Base-by-base conservation (phyloP, 371 early-diverging fungal species). In the Apophysomyces trapeziformis region DNA sequence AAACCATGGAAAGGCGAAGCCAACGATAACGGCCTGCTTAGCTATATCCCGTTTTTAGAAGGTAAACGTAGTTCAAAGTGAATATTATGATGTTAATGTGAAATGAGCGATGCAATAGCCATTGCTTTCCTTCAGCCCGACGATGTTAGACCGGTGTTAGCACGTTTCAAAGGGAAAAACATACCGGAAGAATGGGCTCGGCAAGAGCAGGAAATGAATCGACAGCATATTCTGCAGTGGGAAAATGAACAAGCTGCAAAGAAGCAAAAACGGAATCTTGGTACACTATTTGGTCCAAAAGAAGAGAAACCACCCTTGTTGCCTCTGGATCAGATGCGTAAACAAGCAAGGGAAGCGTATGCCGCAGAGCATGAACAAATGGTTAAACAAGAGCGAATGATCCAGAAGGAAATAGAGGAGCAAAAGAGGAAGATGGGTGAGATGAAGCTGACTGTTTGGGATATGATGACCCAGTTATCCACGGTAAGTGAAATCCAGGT, bases 41-140 rank as follows among this genome's bases (percentile, higher is more conserved):
- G 90, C 57, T 85, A 93, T 65, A 92, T 95, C 77, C 95, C 94
- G 18, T 95, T 98, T 84, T 84, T 99, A 45, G 96, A 98, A 83
- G 85, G 89, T 86, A 82, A 66, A 73, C 60, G 11, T 41, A 58
- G 8, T 14, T 26, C 18, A 41, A 13, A 37, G 37, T 2, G 41
- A 57, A 14, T 63, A 54, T 12, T 43, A 16, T 35, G 16, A 39
- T 21, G 12, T 54, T 7, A 36, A 38, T 60, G 16, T 41, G 12
- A 65, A 2, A 26, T 37, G 47, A 39, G 41, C 14, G 5, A 60
- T 37, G 41, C 38, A 18, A 16, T 68, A 88, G 90, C 87, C 66
- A 70, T 94, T 65, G 87, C 88, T 13, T 78, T 93, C 76, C 87
- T 86, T 57, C 86, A 87, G 63, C 85, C 89, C n/a, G 82, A 87